phyloP scores from a whole-genome alignment of 2,329 filamentous ascomycete species.

The Fonsecaea nubica region DNA sequence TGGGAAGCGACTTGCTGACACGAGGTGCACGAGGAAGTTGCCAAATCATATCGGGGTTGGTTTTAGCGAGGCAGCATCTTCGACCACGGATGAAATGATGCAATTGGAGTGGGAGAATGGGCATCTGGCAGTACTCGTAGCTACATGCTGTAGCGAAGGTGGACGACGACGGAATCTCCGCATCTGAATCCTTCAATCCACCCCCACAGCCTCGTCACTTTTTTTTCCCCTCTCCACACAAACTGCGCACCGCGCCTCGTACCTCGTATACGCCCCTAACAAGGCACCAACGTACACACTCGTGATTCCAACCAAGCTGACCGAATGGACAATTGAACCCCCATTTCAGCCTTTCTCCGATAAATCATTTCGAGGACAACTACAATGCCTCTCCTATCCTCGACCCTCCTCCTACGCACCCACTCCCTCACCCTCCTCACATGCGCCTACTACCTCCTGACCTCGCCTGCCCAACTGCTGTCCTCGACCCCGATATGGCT shows the following conservation, averaged over 20 bases:
- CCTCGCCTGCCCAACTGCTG: constrained; percentile 30
- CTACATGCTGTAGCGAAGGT: background rate
- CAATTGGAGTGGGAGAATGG: background rate
- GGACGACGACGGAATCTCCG: background rate
- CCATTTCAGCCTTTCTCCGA: background rate
- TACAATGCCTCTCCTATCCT: constrained; percentile 38
- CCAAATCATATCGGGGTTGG: background rate
- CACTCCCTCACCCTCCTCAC: constrained; percentile 33
- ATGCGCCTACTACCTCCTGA: constrained; percentile 36
- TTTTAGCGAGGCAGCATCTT: background rate
- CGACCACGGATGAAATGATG: too few species aligned
- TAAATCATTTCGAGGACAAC: background rate
- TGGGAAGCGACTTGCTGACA: background rate
- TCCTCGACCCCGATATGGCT: constrained; percentile 37
- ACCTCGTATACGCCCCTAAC: too few species aligned
- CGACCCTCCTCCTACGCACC: constrained; percentile 34
- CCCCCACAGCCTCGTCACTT: background rate
- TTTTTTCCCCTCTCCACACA: background rate
- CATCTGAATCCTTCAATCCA: background rate
- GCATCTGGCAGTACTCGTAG: background rate
- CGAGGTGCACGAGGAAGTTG: background rate
- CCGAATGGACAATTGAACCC: background rate
- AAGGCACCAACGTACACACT: background rate
- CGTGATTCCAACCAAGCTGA: background rate
- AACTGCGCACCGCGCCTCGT: too few species aligned